phyloP scores from a whole-genome alignment of 495 filamentous ascomycete genomes.

The Penicillium canescens region DNA sequence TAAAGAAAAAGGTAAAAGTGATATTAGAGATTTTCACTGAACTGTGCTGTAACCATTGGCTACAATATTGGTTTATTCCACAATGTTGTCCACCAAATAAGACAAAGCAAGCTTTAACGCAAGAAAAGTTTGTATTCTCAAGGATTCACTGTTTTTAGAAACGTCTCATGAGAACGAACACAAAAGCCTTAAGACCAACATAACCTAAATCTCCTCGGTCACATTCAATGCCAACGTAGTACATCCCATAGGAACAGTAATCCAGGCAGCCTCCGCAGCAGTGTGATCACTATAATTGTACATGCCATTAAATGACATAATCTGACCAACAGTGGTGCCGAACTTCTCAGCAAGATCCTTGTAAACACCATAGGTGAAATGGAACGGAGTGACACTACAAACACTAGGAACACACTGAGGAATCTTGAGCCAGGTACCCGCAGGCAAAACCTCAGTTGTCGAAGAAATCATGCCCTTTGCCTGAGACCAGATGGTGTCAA shows the following conservation, averaged over 20 bases:
- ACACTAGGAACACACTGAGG: constrained; percentile 18
- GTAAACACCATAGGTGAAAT: constrained; percentile 20
- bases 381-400: constrained; percentile 8
- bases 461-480: not conserved
- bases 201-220: constrained; percentile 1
- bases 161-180: too few relatives aligned
- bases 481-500: constrained; percentile 1
- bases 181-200: too few relatives aligned
- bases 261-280: constrained; percentile 3
- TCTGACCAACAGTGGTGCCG: constrained; percentile 19
- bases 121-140: too few relatives aligned
- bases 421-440: constrained; percentile 15
- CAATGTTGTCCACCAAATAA: too few relatives aligned
- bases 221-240: constrained; percentile 1
- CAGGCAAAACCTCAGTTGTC: not conserved
- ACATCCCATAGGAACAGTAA: constrained; percentile 10
- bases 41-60: too few relatives aligned
- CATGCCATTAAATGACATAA: constrained; percentile 14
- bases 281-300: constrained; percentile 16
- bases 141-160: too few relatives aligned
- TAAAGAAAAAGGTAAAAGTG: too few relatives aligned
- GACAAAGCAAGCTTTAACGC: too few relatives aligned
- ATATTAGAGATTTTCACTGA: too few relatives aligned
- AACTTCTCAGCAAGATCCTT: constrained; percentile 21
- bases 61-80: too few relatives aligned